Conservation (phyloP, 2,329 filamentous ascomycete species). For the Aspergillus proliferans region DNA sequence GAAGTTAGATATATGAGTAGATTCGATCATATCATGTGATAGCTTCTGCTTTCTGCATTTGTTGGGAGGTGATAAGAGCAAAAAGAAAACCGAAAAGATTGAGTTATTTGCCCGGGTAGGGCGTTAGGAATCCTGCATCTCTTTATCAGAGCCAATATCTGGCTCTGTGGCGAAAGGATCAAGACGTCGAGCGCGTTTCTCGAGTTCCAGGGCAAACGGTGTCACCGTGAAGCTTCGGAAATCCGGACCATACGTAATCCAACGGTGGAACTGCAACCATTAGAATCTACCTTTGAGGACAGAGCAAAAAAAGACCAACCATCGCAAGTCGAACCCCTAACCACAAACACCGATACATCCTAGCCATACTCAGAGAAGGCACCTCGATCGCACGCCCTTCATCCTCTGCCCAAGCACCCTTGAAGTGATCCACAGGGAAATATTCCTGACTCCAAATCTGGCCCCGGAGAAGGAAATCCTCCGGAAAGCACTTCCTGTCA, state of each 20-base stretch:
- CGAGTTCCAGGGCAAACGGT: conserved; percentile 21
- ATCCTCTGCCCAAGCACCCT: conserved; percentile 45
- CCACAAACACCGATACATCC: conserved; percentile 49
- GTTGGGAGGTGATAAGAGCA: neutral
- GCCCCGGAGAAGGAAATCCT: conserved; percentile 55
- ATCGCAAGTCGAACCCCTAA: conserved; percentile 40
- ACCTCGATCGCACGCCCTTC: conserved; percentile 50
- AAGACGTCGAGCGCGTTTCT: conserved; percentile 8
- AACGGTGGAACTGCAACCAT: conserved; percentile 28
- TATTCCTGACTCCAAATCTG: conserved; percentile 47
- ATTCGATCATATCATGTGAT: too few species aligned
- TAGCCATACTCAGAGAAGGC: conserved; percentile 42
- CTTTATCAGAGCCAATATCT: conserved; percentile 1
- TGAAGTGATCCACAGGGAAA: conserved; percentile 49
- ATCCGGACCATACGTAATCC: conserved; percentile 32
- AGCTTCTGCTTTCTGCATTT: too few species aligned
- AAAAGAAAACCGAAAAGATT: neutral
- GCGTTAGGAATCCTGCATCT: conserved; percentile 3
- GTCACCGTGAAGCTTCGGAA: conserved; percentile 29
- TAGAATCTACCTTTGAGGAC: conserved; percentile 3
- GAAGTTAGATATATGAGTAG: too few species aligned
- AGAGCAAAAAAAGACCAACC: conserved; percentile 25
- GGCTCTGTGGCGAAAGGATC: conserved; percentile 6
- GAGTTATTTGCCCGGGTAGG: too few species aligned
- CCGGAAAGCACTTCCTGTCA: conserved; percentile 47